Conservation (phyloP, 1,139 yeast species). For the Scheffersomyces titani region DNA sequence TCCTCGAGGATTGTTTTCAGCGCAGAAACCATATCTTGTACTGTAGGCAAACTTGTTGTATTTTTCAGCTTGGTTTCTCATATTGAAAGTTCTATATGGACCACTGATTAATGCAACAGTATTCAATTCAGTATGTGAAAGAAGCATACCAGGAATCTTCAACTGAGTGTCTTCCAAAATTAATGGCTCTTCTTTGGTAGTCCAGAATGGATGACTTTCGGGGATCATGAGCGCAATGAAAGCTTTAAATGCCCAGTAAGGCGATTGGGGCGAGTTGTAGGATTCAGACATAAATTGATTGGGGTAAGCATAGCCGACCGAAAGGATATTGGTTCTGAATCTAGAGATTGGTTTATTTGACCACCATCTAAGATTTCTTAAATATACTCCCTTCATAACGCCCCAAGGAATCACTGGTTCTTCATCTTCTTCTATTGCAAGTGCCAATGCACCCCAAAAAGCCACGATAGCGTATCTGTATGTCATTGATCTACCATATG, state of each 20-base stretch:
- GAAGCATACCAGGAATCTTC: constrained; percentile 15
- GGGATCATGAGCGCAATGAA: constrained; percentile 16
- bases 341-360: constrained; percentile 20
- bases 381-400: constrained; percentile 21
- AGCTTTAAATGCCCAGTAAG: constrained; percentile 28
- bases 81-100: constrained; percentile 17
- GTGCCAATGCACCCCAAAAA: constrained; percentile 27
- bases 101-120: constrained; percentile 25
- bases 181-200: constrained; percentile 8
- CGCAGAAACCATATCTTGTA: constrained; percentile 25
- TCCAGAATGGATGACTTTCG: constrained; percentile 20
- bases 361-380: constrained; percentile 28
- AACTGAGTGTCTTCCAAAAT: constrained; percentile 2
- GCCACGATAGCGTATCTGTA: constrained; percentile 25
- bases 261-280: constrained; percentile 29
- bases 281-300: constrained; percentile 24
- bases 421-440: constrained; percentile 13
- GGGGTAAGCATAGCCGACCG: constrained; percentile 28
- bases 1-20: constrained; percentile 15
- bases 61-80: constrained; percentile 22
- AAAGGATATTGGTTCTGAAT: constrained; percentile 16
- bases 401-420: constrained; percentile 16
- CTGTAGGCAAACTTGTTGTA: constrained; percentile 31
- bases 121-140: constrained; percentile 19
- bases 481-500: constrained; percentile 63